Conservation (phyloP, 306 rosid species). For the Malus domestica region DNA sequence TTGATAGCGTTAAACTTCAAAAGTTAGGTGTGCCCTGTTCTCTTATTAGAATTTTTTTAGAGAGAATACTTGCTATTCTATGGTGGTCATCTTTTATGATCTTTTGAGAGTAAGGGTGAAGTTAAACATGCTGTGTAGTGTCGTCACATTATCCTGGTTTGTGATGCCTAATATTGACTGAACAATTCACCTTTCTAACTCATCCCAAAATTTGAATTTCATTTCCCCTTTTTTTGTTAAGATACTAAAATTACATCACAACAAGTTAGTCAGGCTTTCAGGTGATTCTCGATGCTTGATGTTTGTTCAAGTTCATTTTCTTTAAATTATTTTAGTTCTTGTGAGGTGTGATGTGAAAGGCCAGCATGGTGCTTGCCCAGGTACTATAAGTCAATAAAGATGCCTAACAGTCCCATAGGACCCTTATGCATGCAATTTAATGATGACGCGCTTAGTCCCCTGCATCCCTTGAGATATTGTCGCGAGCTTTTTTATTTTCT, state of each 20-base stretch:
- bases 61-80: background rate
- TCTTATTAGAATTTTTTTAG: background rate
- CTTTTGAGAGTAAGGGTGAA: background rate
- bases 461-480: background rate
- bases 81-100: background rate
- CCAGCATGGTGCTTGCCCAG: background rate
- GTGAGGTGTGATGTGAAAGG: background rate
- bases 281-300: background rate
- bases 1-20: conserved; percentile 58
- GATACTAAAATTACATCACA: background rate
- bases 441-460: background rate
- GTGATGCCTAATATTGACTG: background rate
- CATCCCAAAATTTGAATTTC: background rate
- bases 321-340: background rate
- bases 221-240: background rate
- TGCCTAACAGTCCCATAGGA: background rate
- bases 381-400: background rate
- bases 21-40: conserved; percentile 50
- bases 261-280: background rate
- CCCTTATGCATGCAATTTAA: background rate
- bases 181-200: background rate
- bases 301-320: background rate
- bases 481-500: background rate
- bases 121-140: background rate
- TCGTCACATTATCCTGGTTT: background rate